Evolutionary conservation across 2,329 filamentous ascomycete species (phyloP).

Genomic region (Macroventuria anomochaeta): DNA sequence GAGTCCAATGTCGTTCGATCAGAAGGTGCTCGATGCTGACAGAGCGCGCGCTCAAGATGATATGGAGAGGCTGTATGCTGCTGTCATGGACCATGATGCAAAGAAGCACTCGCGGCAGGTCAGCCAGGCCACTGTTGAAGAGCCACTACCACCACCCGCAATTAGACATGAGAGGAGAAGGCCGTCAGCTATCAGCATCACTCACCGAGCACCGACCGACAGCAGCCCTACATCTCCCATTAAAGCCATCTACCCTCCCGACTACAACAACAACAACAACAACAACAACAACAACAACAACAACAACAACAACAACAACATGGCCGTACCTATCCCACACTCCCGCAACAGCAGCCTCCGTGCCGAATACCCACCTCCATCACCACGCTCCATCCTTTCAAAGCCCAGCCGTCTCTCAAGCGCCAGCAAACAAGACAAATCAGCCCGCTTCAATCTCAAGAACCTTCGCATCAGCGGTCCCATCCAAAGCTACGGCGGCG

Average conservation of each 20-base stretch:
- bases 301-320: slow-evolving; percentile 32
- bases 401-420: slow-evolving; percentile 47
- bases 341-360: slow-evolving; percentile 20
- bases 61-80: slow-evolving; percentile 88
- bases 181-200: slow-evolving; percentile 43
- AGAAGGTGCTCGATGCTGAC: slow-evolving; percentile 75
- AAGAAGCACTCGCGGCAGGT: slow-evolving; percentile 50
- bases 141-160: slow-evolving; percentile 19
- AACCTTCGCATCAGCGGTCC: slow-evolving; percentile 66
- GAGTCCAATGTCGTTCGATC: slow-evolving; percentile 76
- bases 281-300: slow-evolving; percentile 37
- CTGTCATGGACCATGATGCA: slow-evolving; percentile 87
- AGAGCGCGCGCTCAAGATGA: slow-evolving; percentile 77
- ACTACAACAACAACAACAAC: slow-evolving; percentile 36
- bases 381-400: slow-evolving; percentile 47
- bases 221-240: slow-evolving; percentile 51
- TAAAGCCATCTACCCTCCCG: slow-evolving; percentile 57
- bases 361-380: slow-evolving; percentile 30
- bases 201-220: slow-evolving; percentile 25
- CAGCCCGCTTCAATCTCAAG: slow-evolving; percentile 56
- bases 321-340: slow-evolving; percentile 34
- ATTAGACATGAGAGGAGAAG: slow-evolving; percentile 22
- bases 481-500: slow-evolving; percentile 53
- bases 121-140: slow-evolving; percentile 28
- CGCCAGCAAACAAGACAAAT: slow-evolving; percentile 46